Base-by-base conservation (phyloP, 1,284 basidiomycete genomes). In the Naganishia cerealis region DNA sequence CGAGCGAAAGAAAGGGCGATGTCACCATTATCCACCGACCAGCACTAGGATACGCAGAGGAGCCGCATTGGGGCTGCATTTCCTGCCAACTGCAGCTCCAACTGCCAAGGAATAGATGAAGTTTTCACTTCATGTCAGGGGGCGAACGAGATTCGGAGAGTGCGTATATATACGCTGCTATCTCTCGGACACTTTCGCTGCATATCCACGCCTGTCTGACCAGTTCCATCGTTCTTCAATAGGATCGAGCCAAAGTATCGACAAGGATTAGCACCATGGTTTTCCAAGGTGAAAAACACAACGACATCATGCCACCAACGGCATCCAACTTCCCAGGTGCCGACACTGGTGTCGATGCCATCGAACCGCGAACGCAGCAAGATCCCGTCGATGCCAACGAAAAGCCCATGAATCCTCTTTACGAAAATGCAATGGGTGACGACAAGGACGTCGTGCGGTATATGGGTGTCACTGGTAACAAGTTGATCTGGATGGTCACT, bases 401-500 rank as follows among this genome's bases (percentile, higher is more conserved):
- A 29, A 59, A 61, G 43, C 40, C 40, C 33, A n/a, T 43, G 10
- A 54, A 18, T 21, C 13, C 33, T 21, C 29, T 57, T 16, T 13
- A 70, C 29, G 55, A 62, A 21, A 54, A 52, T 26, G 58, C 58
- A 6, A 16, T 63, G 26, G 33, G 52, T 18, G 46, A 48, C 33
- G 68, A 70, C 59, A 46, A 63, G 15, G 55, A 57, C 13, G 50
- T 43, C 36, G 53, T 61, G 3, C 52, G 61, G n/a, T 71, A 66
- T 57, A 61, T 68, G 61, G 70, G 70, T 9, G 61, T 56, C 1
- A 55, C 57, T 18, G 70, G 67, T n/a, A 40, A 61, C 61, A 33
- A 40, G 21, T 52, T 69, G 18, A 66, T 69, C 53, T 71, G 62
- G 66, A 63, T 65, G 59, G 50, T 72, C 18, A 70, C 70, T 13